Base-by-base conservation (phyloP, 192 early-diverging fungal genomes). In the Pilaira anomala region DNA sequence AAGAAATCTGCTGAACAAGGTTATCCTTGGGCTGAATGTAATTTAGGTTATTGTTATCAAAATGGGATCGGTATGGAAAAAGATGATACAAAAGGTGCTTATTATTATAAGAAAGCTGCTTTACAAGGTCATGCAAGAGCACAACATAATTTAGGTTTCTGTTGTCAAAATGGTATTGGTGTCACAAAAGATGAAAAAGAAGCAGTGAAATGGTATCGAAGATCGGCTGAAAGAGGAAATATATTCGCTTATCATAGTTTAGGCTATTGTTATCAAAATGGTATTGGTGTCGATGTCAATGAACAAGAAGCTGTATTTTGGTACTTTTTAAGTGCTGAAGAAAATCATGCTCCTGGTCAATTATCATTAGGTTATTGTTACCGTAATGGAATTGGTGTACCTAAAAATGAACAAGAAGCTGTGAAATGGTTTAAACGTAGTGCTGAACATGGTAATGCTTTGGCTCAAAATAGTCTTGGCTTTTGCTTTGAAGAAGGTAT, bases 11-110 rank as follows among this genome's bases (percentile, higher is more conserved):
- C 91, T 1, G 67, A 86, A 48, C 76, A 86, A 49, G 83, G 86
- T 67, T 88, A 91, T 67, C 84, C 91, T 13, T 86, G 87, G 87
- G 90, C 93, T 7, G 88, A 93, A 65, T 91, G 87, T 76, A 93
- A 91, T 65, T 78, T 92, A 16, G 93, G 88, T 3, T 88, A 81
- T 63, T 93, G 91, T 64, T 83, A 87, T 58, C 82, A 85, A 44
- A 89, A 84, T 60, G 93, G 90, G 7, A 77, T 91, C 49, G 92
- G 92, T 21, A 53, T 78, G 2, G 55, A 63, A 14, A 75, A 73
- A 51, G 74, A 86, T 49, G 62, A 78, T 19, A 39, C 45, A n/a
- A 52, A 75, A 13, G 67, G 80, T 26, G 87, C 87, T 60, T 70
- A 83, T 24, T 84, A 89, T 71, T 83, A 91, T 62, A 73, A 83